A percentile compares a stretch with the other conserved stretches of the same genome.
Evolutionary conservation across 495 filamentous ascomycete genomes (phyloP).

Genomic region (Jackrogersella minutella): DNA sequence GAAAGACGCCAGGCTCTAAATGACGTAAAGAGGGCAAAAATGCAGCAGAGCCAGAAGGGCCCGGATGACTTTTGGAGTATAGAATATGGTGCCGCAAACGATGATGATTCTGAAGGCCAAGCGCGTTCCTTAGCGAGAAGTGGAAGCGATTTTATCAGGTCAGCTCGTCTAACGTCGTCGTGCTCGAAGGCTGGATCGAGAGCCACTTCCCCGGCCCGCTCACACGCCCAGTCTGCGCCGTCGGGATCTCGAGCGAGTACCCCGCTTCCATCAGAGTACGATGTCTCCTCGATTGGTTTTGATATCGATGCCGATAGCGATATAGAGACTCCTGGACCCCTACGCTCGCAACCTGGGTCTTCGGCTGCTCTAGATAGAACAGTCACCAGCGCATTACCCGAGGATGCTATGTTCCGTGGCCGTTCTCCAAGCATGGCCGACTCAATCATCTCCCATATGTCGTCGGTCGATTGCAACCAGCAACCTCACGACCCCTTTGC

Average conservation of each 20-base stretch:
- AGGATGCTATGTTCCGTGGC: conserved; percentile 61
- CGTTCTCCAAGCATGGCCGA: conserved; percentile 68
- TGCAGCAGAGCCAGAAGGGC: conserved; percentile 48
- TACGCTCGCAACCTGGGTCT: conserved; percentile 58
- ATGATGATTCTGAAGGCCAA: conserved; percentile 57
- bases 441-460: conserved; percentile 69
- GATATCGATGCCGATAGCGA: conserved; percentile 52
- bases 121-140: conserved; percentile 47
- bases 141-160: conserved; percentile 33
- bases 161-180: conserved; percentile 35
- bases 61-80: conserved; percentile 77
- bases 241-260: conserved; percentile 56
- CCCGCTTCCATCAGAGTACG: conserved; percentile 55
- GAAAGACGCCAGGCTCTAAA: conserved; percentile 64
- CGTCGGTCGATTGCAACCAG: conserved; percentile 58
- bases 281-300: conserved; percentile 43
- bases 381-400: conserved; percentile 75
- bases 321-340: conserved; percentile 52
- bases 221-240: conserved; percentile 53
- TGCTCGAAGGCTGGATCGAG: conserved; percentile 49
- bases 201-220: conserved; percentile 54
- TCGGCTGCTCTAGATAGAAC: conserved; percentile 72
- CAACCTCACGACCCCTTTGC: conserved; percentile 66
- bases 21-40: conserved; percentile 61
- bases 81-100: conserved; percentile 77